Conservation (phyloP, 1,284 basidiomycete genomes). For the Vanrija humicola region DNA sequence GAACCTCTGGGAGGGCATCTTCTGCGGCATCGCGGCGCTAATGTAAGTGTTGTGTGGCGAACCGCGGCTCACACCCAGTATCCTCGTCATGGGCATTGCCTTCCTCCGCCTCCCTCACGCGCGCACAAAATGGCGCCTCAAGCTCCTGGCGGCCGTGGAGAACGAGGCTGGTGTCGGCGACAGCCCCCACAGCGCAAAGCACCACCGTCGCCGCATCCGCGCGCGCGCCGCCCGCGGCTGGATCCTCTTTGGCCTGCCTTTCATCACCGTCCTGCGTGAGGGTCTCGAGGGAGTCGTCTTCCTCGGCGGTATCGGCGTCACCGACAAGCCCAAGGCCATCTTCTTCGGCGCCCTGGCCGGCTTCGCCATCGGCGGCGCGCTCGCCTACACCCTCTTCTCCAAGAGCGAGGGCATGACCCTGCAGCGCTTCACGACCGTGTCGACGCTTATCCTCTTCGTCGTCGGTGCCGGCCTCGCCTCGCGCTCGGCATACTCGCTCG, state of each 20-base stretch:
- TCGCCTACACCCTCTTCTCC: constrained; percentile 46
- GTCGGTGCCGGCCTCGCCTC: constrained; percentile 84
- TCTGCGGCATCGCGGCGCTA: constrained; percentile 63
- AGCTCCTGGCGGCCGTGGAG: constrained; percentile 70
- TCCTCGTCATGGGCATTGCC: constrained; percentile 62
- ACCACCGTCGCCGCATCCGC: constrained; percentile 10
- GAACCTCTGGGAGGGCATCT: constrained; percentile 61
- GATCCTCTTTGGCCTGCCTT: constrained; percentile 74
- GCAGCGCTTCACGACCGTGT: constrained; percentile 69
- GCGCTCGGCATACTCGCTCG: constrained; percentile 63
- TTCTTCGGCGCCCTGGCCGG: constrained; percentile 58
- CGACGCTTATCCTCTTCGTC: constrained; percentile 78
- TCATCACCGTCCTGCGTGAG: constrained; percentile 84
- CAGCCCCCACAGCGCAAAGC: constrained; percentile 9
- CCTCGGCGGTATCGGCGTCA: constrained; percentile 64
- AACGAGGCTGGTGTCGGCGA: constrained; percentile 26
- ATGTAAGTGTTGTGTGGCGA: constrained; percentile 4
- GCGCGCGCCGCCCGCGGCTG: constrained; percentile 18
- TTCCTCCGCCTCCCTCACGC: constrained; percentile 72
- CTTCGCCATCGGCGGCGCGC: constrained; percentile 64
- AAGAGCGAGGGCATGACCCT: constrained; percentile 50
- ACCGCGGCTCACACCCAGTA: background rate
- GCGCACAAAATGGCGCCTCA: constrained; percentile 80
- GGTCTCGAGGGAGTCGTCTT: constrained; percentile 87
- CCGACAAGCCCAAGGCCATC: constrained; percentile 54